Percentiles rank a stretch among this genome's conserved stretches.
phyloP scores from a whole-genome alignment of 768 basidiomycete species.

The Mycena rosella region DNA sequence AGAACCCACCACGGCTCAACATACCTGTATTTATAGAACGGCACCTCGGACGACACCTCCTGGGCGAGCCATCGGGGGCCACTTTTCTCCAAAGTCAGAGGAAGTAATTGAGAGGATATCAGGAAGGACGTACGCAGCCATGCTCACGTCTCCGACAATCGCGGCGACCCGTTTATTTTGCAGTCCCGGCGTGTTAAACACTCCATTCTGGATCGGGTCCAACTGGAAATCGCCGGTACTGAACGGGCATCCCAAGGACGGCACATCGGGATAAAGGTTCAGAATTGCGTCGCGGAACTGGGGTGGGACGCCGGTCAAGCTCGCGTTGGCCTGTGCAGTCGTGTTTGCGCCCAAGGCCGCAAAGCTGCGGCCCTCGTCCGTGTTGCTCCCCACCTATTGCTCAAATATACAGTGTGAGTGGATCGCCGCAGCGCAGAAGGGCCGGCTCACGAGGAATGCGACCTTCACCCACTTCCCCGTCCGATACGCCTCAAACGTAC shows the following conservation, averaged over 20 bases:
- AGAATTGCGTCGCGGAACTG: conserved; percentile 14
- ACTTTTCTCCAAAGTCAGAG: conserved; percentile 1
- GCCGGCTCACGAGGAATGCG: conserved; percentile 27
- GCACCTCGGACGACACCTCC: conserved; percentile 24
- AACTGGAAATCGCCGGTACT: conserved; percentile 33
- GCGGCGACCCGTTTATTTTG: conserved; percentile 31
- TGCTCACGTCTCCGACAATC: conserved; percentile 12
- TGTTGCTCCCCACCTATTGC: conserved; percentile 28
- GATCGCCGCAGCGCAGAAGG: background rate
- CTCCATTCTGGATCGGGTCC: conserved; percentile 14
- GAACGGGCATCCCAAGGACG: conserved; percentile 34
- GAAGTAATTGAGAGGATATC: background rate
- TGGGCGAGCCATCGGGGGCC: conserved; percentile 31
- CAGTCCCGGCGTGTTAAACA: conserved; percentile 7
- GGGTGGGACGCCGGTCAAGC: conserved; percentile 9
- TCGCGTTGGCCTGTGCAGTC: conserved; percentile 21
- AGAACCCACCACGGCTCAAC: background rate
- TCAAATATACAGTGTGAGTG: background rate
- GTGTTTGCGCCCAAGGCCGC: conserved; percentile 17
- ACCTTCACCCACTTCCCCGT: conserved; percentile 28
- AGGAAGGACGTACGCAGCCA: conserved; percentile 28
- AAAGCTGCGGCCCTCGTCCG: conserved; percentile 32
- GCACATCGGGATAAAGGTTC: conserved; percentile 30
- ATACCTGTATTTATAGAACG: conserved; percentile 32
- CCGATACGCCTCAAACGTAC: conserved; percentile 22